These are phyloP conservation scores for Ramularia endophylla DNA, from an alignment of 2,329 filamentous ascomycete species.

Conservation along the genomic window DNA sequence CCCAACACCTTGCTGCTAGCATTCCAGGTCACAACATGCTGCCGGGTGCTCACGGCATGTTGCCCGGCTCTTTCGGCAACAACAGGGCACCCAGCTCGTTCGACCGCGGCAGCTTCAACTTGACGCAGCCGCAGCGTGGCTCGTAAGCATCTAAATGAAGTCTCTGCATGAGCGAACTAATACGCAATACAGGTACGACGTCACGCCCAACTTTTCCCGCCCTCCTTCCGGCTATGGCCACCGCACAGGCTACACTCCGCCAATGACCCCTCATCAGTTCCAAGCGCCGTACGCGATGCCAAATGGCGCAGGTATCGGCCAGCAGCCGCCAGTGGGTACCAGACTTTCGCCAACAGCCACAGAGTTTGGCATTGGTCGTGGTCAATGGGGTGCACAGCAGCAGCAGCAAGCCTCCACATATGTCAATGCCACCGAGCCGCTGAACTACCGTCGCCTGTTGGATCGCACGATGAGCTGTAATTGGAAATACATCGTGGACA, in stretches of 20 bases:
- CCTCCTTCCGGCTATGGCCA: constrained; percentile 8
- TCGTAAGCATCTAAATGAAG: constrained; percentile 11
- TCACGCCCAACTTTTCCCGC: constrained; percentile 10
- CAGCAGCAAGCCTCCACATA: constrained; percentile 46
- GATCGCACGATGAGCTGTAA: constrained; percentile 97
- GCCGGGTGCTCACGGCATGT: constrained; percentile 6
- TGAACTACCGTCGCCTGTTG: constrained; percentile 92
- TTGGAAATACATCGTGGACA: constrained; percentile 99
- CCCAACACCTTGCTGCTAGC: constrained; percentile 26
- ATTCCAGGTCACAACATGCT: constrained; percentile 19
- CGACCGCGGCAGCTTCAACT: constrained; percentile 15
- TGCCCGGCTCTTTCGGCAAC: constrained; percentile 11
- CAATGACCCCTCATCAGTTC: constrained; percentile 24
- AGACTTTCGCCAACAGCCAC: constrained; percentile 42
- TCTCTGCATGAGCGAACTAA: constrained; percentile 1
- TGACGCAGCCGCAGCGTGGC: constrained; percentile 8
- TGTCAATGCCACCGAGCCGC: constrained; percentile 77
- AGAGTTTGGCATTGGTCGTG: constrained; percentile 37
- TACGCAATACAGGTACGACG: constrained; percentile 12
- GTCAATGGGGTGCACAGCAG: constrained; percentile 31
- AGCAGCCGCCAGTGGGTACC: constrained; percentile 32
- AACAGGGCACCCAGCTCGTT: constrained; percentile 6
- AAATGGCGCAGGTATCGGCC: constrained; percentile 8
- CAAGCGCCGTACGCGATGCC: constrained; percentile 17
- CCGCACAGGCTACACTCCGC: constrained; percentile 22